Percentiles rank a stretch among this genome's conserved stretches.
Evolutionary conservation across 345 rosid genomes (phyloP).

Genomic region (Aegle marmelos): DNA sequence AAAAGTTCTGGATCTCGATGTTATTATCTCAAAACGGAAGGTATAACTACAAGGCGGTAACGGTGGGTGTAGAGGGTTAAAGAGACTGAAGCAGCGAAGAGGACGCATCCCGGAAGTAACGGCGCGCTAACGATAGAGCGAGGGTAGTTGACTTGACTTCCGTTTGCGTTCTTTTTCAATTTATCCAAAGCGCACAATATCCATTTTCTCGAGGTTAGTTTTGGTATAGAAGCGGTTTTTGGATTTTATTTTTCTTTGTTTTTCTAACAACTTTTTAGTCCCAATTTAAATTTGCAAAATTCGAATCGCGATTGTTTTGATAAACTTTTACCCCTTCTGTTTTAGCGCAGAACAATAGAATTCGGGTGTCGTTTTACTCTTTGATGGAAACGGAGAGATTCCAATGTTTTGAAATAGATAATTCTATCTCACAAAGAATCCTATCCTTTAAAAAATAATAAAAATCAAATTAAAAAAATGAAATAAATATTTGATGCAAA

Average conservation of each 20-base stretch:
- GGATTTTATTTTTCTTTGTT: not conserved
- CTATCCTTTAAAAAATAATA: too few species aligned
- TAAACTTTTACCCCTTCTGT: too few species aligned
- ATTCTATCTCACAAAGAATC: too few species aligned
- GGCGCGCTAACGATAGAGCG: constrained; percentile 15
- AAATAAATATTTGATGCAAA: too few species aligned
- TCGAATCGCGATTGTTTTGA: not conserved
- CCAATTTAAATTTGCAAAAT: not conserved
- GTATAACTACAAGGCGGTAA: not conserved
- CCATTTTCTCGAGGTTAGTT: not conserved
- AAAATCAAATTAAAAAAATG: too few species aligned
- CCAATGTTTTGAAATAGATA: too few species aligned
- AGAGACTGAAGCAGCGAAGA: not conserved
- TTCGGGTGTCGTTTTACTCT: too few species aligned
- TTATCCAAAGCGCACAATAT: not conserved
- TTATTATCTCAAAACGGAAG: not conserved
- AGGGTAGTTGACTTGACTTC: constrained; percentile 33
- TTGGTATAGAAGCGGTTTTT: too few species aligned
- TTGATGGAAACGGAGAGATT: too few species aligned
- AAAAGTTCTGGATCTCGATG: not conserved
- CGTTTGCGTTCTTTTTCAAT: not conserved
- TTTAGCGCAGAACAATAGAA: not conserved
- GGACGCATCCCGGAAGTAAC: constrained; percentile 12
- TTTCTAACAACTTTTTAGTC: not conserved
- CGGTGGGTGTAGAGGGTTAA: not conserved